Evolutionary conservation across 345 rosid species (phyloP).

Genomic region (Rhizophora apiculata): DNA sequence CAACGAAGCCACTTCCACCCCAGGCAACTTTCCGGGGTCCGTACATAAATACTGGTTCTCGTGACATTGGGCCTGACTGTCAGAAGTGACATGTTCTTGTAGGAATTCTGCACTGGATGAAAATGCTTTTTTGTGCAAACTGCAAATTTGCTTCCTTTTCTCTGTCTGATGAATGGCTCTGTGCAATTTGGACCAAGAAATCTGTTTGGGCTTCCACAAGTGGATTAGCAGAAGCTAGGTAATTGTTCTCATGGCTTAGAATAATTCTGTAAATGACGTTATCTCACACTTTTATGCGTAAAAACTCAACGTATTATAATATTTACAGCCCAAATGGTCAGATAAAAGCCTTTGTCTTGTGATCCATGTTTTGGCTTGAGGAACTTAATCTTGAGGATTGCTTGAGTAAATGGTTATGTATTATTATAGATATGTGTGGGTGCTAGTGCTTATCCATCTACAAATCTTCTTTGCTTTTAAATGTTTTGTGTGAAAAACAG

Average conservation of each 20-base stretch:
- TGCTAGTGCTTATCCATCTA: no score
- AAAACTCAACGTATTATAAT: background rate
- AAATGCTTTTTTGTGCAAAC: background rate
- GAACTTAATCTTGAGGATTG: no score
- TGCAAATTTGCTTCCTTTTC: background rate
- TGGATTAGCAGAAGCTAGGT: background rate
- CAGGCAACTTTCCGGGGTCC: conserved; percentile 98
- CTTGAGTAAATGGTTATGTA: no score
- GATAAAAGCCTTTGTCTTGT: no score
- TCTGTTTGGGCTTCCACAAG: background rate
- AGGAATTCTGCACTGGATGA: background rate
- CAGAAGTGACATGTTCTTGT: conserved; percentile 42
- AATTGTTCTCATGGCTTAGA: background rate
- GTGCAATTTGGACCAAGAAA: conserved; percentile 1
- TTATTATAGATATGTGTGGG: no score
- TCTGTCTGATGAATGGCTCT: background rate
- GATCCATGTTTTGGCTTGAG: no score
- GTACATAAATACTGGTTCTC: conserved; percentile 89
- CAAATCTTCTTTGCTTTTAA: no score
- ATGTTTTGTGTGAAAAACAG: no score
- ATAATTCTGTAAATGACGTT: background rate
- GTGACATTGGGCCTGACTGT: conserved; percentile 86
- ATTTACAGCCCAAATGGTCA: no score
- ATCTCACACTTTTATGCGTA: background rate
- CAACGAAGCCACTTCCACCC: conserved; percentile 82